phyloP scores from a whole-genome alignment of 371 early-diverging fungal species.

The Mucor velutinosus region DNA sequence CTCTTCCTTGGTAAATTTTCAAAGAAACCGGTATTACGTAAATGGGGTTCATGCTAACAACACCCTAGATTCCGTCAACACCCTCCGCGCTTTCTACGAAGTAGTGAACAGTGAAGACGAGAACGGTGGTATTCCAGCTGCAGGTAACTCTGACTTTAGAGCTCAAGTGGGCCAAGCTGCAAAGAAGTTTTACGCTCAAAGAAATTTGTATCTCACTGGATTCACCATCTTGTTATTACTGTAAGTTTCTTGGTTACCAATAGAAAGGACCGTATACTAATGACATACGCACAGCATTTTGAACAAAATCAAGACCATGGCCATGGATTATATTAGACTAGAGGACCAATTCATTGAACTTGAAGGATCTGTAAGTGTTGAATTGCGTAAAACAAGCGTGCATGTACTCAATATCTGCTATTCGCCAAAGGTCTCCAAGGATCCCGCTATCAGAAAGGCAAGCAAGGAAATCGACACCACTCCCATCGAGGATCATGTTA shows the following conservation, averaged over 20 bases:
- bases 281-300: constrained; percentile 17
- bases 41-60: neutral
- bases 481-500: constrained; percentile 18
- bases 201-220: constrained; percentile 70
- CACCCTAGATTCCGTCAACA: constrained; percentile 61
- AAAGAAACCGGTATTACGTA: neutral
- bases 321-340: constrained; percentile 22
- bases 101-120: constrained; percentile 36
- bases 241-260: constrained; percentile 12
- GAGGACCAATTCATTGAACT: constrained; percentile 28
- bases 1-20: constrained; percentile 59
- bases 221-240: constrained; percentile 29
- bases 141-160: constrained; percentile 38
- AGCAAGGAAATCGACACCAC: constrained; percentile 19
- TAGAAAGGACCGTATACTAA: neutral
- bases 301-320: constrained; percentile 25
- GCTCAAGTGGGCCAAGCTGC: constrained; percentile 63
- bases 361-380: constrained; percentile 26
- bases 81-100: constrained; percentile 49
- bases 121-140: constrained; percentile 20
- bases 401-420: neutral
- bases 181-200: constrained; percentile 83
- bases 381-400: neutral
- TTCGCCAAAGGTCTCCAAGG: constrained; percentile 15
- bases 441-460: constrained; percentile 20